phyloP scores from a whole-genome alignment of 805 yeast species.

The Candida ovalis region DNA sequence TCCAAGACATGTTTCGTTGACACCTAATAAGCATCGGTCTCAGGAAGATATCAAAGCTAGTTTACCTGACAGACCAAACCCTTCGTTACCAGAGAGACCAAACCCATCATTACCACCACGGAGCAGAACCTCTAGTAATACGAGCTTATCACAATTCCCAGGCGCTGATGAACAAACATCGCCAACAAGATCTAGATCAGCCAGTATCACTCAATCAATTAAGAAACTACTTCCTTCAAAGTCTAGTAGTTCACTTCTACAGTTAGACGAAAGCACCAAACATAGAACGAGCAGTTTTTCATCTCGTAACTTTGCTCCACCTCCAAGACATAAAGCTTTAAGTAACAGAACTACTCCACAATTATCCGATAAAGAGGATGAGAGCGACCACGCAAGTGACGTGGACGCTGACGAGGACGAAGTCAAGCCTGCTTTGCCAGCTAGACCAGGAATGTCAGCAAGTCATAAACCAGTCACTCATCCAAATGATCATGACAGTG shows the following conservation, averaged over 20 bases:
- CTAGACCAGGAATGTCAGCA: not conserved
- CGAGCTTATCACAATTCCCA: not conserved
- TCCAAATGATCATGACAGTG: not conserved
- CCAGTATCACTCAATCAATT: not conserved
- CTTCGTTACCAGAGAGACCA: not conserved
- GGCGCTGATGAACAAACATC: not conserved
- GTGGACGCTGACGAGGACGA: not conserved
- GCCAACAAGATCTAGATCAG: not conserved
- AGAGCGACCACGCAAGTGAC: not conserved
- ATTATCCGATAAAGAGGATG: constrained; percentile 1
- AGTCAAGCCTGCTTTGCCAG: not conserved
- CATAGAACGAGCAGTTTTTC: not conserved
- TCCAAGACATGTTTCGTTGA: constrained; percentile 16
- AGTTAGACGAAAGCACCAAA: not conserved
- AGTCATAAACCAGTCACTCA: not conserved
- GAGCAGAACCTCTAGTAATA: not conserved
- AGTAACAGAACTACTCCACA: not conserved
- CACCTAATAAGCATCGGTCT: constrained; percentile 1
- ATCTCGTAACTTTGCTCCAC: not conserved
- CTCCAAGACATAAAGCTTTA: constrained; percentile 7
- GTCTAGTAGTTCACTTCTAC: not conserved
- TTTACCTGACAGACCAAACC: not conserved
- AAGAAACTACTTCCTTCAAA: not conserved
- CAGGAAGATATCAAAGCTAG: not conserved
- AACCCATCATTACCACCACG: not conserved